Evolutionary conservation across 2,329 filamentous ascomycete genomes (phyloP).

Genomic region (Cordyceps javanica): DNA sequence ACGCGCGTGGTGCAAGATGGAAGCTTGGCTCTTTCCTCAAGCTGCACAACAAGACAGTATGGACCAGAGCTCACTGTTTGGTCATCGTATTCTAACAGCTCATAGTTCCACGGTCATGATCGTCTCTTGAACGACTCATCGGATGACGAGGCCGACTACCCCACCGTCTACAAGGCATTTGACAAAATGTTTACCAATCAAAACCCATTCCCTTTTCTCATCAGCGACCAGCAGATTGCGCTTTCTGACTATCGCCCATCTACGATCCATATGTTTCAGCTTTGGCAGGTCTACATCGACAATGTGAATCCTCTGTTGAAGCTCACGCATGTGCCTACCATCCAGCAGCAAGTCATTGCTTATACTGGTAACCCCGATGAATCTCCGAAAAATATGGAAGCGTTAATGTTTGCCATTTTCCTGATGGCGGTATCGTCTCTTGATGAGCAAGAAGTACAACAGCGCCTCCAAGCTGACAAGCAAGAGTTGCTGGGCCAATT

Average conservation of each 20-base stretch:
- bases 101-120: conserved; percentile 45
- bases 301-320: conserved; percentile 66
- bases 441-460: conserved; percentile 48
- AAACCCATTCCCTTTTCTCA: conserved; percentile 52
- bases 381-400: conserved; percentile 53
- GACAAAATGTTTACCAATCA: conserved; percentile 52
- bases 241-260: conserved; percentile 46
- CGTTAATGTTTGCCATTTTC: conserved; percentile 63
- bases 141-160: conserved; percentile 48
- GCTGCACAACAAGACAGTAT: conserved; percentile 1
- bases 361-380: conserved; percentile 50
- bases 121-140: conserved; percentile 46
- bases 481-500: conserved; percentile 45
- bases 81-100: neutral
- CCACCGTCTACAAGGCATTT: conserved; percentile 51
- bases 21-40: conserved; percentile 25
- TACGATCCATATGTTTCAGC: conserved; percentile 53
- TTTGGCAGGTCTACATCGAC: conserved; percentile 65
- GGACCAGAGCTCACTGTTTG: neutral
- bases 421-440: conserved; percentile 53
- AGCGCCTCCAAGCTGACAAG: conserved; percentile 49
- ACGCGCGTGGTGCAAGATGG: neutral
- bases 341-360: conserved; percentile 59
- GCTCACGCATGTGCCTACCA: conserved; percentile 58
- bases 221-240: conserved; percentile 37